Evolutionary conservation across 2,329 filamentous ascomycete genomes (phyloP), one percentile per base, ranked within the genome.

Genomic region (Claviceps paspali): DNA sequence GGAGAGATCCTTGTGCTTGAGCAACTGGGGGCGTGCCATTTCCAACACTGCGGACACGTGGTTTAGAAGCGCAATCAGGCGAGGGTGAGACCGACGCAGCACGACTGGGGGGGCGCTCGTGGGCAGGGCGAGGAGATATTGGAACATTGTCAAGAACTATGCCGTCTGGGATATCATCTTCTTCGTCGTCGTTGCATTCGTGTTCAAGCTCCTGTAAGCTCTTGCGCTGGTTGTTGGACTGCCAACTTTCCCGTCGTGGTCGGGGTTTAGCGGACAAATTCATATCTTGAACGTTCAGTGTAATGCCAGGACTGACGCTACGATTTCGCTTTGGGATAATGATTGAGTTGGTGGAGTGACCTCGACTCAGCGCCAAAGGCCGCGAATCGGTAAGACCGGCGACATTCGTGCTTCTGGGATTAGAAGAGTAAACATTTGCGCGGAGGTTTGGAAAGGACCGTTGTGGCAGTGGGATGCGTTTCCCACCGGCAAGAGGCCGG

Each of bases 91-190:
- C 59, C 1, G 75, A 77, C 3, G 63, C 52, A 1, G 70, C 62
- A 28, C 63, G 61, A 50, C 70, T 78, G 6, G 61, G 62, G 0
- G 67, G 58, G 12, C 76, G 64, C 43, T 78, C 72, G 18, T 62
- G 61, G 1, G 63, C 62, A 2, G 74, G 75, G 2, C 76, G 67
- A n/a, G 83, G 83, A 0, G 82, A 87, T 32, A 91, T 74, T 5
- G 83, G 83, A 2, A 91, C 78, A 45, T 91, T 91, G 59, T 84
- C 82, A 33, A 91, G 70, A 36, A 86, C 69, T 18, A 82, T 70
- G 38, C 83, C 82, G 19, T 87, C 82, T 0, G 83, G 83, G 22
- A 91, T 78, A 49, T 86, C 81, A 38, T 77, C 79, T 36, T 74
- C 77, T 38, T 86, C 79, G 46, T 87, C 80, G 35, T 79, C 74